Evolutionary conservation across 163 green algal genomes (phyloP).

Genomic region (Scenedesmus sp.): DNA sequence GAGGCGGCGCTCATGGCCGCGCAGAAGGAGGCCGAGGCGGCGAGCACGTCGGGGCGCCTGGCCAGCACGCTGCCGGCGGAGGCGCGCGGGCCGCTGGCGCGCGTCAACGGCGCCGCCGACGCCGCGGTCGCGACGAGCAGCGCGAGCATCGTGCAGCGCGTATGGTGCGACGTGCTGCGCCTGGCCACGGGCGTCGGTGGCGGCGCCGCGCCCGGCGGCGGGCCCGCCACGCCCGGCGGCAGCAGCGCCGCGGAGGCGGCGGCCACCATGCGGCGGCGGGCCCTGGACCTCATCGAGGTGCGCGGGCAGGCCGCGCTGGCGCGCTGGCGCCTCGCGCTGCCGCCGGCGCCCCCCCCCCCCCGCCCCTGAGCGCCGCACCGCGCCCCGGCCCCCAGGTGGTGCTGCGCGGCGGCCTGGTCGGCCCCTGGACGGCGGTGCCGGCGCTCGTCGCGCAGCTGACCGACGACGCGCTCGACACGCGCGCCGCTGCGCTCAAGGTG

Average conservation of each 20-base stretch:
- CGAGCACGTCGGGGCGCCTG: not conserved
- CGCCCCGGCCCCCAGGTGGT: constrained; percentile 24
- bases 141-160: constrained; percentile 64
- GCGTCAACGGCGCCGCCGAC: constrained; percentile 75
- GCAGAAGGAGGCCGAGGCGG: constrained; percentile 51
- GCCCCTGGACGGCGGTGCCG: constrained; percentile 78
- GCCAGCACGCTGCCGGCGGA: constrained; percentile 9
- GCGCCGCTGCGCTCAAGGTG: constrained; percentile 58
- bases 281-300: constrained; percentile 79
- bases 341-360: too few relatives aligned
- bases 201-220: constrained; percentile 6
- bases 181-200: constrained; percentile 21
- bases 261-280: constrained; percentile 60
- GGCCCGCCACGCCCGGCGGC: constrained; percentile 12
- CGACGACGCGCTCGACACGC: constrained; percentile 66
- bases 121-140: constrained; percentile 50
- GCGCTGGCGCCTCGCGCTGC: not conserved
- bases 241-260: constrained; percentile 40
- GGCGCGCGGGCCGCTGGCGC: constrained; percentile 42
- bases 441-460: constrained; percentile 74
- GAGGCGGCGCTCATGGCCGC: constrained; percentile 52
- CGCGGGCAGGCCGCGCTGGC: not conserved
- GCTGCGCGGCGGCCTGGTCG: constrained; percentile 75
- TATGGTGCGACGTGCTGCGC: constrained; percentile 38
- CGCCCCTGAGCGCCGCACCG: too few relatives aligned